Base-by-base conservation (phyloP, 176 grass and related monocot genomes). In the Echinochloa phyllopogon region DNA sequence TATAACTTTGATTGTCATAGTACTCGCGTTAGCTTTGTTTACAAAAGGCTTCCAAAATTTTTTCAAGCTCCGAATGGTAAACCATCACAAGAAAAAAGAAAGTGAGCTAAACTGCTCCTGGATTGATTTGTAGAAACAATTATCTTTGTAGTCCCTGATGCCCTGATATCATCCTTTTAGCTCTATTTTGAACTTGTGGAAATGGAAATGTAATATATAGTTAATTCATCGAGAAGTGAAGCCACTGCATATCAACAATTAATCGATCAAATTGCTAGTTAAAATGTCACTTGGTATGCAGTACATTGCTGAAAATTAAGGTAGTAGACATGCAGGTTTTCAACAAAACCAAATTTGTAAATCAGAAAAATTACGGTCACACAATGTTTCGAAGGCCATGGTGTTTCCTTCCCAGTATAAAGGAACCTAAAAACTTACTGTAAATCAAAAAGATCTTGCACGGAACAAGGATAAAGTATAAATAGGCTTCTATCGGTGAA, bases 171-270 rank as follows among this genome's bases (percentile, higher is more conserved):
- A 23, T 80, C 17, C 1, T 84, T 67, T 75, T 10, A 64, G 15
- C 18, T 73, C 58, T 56, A 42, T 77, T 84, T 15, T 6, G 20
- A 80, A 83, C 45, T 38, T 12, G 36, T 78, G 11, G n/a, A 56
- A 65, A 65, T 78, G 11, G n/a, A 56, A 65, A 65, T 73, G 10
- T 55, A 33, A 33, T 55, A 10, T n/a, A 10, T 14, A 73, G 17
- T 33, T 23, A 74, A 66, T 47, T 57, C 5, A 61, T 74, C 47
- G 18, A 38, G 25, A 24, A 42, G 16, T n/a, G 20, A n/a, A 7
- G 53, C 45, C 17, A 8, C 18, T 59, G 17, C 33, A 49, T 20
- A 65, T 1, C 17, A 55, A 55, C 27, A 41, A 45, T 49, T n/a
- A 24, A 27, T 57, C 36, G 15, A 47, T 49, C 6, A 48, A 68